Evolutionary conservation across 441 rosid genomes (phyloP).

Genomic region (Gossypium aridum): DNA sequence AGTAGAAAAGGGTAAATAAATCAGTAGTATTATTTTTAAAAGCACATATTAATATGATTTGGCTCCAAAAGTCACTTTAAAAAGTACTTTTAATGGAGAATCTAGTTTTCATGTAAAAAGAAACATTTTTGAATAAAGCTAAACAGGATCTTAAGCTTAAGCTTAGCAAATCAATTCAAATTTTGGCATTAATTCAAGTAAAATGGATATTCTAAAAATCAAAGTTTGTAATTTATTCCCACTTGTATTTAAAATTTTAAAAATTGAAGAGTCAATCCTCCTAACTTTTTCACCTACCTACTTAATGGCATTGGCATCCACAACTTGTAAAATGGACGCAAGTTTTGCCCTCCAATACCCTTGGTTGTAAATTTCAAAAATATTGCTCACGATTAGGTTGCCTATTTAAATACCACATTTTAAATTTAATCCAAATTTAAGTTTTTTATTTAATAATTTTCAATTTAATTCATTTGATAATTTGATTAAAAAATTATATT

Average conservation of each 20-base stretch:
- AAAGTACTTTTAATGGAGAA: no score
- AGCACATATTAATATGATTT: no score
- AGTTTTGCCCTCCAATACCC: neutral
- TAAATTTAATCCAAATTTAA: no score
- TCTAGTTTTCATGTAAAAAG: no score
- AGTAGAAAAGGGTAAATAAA: no score
- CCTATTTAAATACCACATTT: neutral
- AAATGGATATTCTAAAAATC: neutral
- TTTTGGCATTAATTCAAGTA: neutral
- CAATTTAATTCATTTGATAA: no score
- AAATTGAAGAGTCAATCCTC: neutral
- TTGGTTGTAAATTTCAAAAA: neutral
- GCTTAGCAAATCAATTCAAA: neutral
- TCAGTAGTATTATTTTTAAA: no score
- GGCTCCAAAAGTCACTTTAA: no score
- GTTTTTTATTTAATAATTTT: no score
- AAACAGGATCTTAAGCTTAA: neutral
- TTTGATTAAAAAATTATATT: no score
- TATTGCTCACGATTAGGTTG: neutral
- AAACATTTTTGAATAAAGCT: no score
- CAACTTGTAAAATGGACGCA: neutral
- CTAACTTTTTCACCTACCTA: neutral
- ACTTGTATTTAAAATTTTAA: neutral
- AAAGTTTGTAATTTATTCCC: neutral
- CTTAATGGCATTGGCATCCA: neutral